Base-by-base conservation (phyloP, 1,139 yeast genomes). In the Pneumocystis wakefieldiae region DNA sequence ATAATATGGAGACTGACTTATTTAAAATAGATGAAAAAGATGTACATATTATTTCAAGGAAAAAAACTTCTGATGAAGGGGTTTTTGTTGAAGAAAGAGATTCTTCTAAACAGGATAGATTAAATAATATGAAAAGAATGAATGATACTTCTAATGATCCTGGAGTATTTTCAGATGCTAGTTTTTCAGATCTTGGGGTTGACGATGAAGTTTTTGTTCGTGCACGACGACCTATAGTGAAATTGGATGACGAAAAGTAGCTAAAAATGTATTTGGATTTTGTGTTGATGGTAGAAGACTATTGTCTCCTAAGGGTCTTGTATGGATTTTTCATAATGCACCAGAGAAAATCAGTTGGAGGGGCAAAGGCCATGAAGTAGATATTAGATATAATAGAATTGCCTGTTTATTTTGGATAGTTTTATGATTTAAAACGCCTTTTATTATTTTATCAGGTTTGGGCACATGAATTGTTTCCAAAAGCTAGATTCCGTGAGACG, bases 381-480 rank as follows among this genome's bases (percentile, higher is more conserved):
- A 65, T 66, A 5, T 17, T 14, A 19, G 8, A n/a, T 53, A 7
- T 19, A 10, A 32, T 37, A 3, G 35, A n/a, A 32, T 6, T 24
- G 5, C 28, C 2, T 17, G 6, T 8, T 28, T 29, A 37, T 14
- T 28, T 8, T n/a, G n/a, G 7, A 24, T 59, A 67, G 65, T 68
- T 76, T 64, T 76, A 77, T 24, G 83, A 82, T 67, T 70, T 82
- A 62, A 71, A 76, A 8, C 74, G 76, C 59, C 76, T 88, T 1
- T 74, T 87, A 36, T 83, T 81, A 66, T 83, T 82, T 69, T 88
- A 87, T 73, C 95, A 87, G 73, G 73, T 88, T 39, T 88, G 96
- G 96, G 90, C 91, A 36, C 95, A 88, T 72, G 81, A 83, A 4
- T 71, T 88, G 62, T 88, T 81, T 69, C 95, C 96, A 12, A 84